These are phyloP conservation scores for Yarrowia sp. DNA, from an alignment of 805 yeast species.

Conservation along the genomic window DNA sequence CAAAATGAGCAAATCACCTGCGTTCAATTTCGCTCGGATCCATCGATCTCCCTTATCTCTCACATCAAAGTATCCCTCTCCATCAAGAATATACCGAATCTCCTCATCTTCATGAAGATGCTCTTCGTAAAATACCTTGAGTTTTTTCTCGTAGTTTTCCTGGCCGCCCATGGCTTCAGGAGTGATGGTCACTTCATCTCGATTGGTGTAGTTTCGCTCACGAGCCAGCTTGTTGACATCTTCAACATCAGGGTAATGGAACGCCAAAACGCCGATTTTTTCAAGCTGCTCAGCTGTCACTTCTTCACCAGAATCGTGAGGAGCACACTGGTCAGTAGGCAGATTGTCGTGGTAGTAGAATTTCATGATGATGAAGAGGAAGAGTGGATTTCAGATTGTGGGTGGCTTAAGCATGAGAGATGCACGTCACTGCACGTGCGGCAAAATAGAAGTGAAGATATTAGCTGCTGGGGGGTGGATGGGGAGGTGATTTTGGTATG, in stretches of 20 bases:
- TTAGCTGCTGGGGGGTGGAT: background rate
- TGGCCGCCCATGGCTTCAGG: conserved; percentile 61
- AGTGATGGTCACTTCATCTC: conserved; percentile 67
- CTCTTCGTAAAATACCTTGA: conserved; percentile 71
- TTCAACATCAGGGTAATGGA: conserved; percentile 47
- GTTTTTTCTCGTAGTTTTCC: conserved; percentile 61
- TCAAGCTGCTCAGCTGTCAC: conserved; percentile 53
- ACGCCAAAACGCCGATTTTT: conserved; percentile 67
- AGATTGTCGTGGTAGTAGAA: conserved; percentile 66
- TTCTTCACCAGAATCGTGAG: conserved; percentile 65
- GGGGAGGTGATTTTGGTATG: background rate
- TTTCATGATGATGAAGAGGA: conserved; percentile 39
- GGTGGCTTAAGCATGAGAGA: background rate
- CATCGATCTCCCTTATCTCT: conserved; percentile 64
- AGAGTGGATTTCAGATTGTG: background rate
- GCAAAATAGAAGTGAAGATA: too few species aligned
- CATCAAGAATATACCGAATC: conserved; percentile 83
- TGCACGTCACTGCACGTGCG: conserved; percentile 23
- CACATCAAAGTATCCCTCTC: conserved; percentile 90
- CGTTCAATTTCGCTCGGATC: conserved; percentile 67
- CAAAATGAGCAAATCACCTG: conserved; percentile 58
- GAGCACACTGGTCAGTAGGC: conserved; percentile 60
- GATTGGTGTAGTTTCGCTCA: conserved; percentile 71
- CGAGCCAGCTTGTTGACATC: conserved; percentile 66
- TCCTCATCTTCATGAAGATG: conserved; percentile 98